Evolutionary conservation across 768 basidiomycete genomes (phyloP).

Genomic region (Russula sp.): DNA sequence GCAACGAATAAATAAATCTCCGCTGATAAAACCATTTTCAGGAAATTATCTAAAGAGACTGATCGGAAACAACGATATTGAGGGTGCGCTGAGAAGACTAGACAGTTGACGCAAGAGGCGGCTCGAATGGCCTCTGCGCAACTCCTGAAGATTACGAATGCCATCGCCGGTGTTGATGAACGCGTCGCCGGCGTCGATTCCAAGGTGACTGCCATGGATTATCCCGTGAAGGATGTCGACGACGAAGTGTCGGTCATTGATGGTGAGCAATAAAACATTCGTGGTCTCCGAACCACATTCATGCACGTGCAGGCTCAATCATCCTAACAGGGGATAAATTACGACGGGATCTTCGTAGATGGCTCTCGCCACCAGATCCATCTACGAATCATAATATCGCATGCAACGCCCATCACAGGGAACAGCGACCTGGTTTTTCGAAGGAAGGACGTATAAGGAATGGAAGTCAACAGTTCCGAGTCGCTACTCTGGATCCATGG

Average conservation of each 20-base stretch:
- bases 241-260: no score
- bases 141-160: neutral
- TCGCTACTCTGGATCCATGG: conserved; percentile 14
- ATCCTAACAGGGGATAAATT: neutral
- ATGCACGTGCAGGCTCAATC: neutral
- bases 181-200: neutral
- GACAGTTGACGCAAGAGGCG: neutral
- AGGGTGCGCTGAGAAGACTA: neutral
- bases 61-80: neutral
- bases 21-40: neutral
- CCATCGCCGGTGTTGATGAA: neutral
- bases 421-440: conserved; percentile 7
- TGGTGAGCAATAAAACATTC: neutral
- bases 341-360: neutral
- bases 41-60: neutral
- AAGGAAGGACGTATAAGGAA: neutral
- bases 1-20: neutral
- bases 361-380: conserved; percentile 18
- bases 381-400: neutral
- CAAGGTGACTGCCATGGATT: neutral
- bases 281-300: neutral
- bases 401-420: neutral
- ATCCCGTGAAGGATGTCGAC: neutral
- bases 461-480: neutral
- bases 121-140: neutral